Evolutionary conservation across 306 rosid species (phyloP).

Genomic region (Fragaria ananassa): DNA sequence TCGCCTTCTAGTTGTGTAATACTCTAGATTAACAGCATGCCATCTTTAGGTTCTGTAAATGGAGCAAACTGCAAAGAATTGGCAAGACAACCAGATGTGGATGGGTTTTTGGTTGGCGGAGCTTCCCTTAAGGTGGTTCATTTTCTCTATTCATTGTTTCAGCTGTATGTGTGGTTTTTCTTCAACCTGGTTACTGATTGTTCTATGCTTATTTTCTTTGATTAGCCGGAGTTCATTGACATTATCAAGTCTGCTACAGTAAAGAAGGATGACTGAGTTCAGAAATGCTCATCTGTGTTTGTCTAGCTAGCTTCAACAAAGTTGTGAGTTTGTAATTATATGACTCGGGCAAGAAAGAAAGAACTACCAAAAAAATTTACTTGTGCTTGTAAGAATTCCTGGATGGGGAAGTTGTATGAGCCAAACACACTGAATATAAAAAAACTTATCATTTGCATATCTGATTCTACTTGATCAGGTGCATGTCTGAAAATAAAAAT

Average conservation of each 20-base stretch:
- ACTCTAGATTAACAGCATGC: not conserved
- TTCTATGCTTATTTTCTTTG: not conserved
- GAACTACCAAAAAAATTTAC: not conserved
- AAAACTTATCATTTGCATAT: not conserved
- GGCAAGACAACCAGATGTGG: slow-evolving; percentile 78
- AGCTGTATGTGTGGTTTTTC: slow-evolving; percentile 13
- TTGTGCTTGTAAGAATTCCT: not conserved
- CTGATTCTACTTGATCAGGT: not conserved
- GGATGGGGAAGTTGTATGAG: not conserved
- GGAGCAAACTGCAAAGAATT: slow-evolving; percentile 84
- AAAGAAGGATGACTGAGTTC: slow-evolving; percentile 51
- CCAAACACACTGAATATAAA: not conserved
- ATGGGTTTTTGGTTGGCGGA: slow-evolving; percentile 96
- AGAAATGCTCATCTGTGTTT: slow-evolving; percentile 18
- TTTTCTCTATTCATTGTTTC: not conserved
- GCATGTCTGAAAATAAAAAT: not conserved
- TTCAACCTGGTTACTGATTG: slow-evolving; percentile 18
- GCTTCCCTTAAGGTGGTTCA: slow-evolving; percentile 72
- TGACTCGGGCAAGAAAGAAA: not conserved
- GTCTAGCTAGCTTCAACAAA: slow-evolving; percentile 22
- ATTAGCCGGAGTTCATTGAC: slow-evolving; percentile 75
- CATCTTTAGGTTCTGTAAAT: slow-evolving; percentile 71
- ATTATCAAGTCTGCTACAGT: slow-evolving; percentile 73
- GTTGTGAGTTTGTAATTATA: not conserved
- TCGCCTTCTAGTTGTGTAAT: not conserved